phyloP scores from a whole-genome alignment of 2,329 filamentous ascomycete genomes.

The Thermoascus crustaceus region DNA sequence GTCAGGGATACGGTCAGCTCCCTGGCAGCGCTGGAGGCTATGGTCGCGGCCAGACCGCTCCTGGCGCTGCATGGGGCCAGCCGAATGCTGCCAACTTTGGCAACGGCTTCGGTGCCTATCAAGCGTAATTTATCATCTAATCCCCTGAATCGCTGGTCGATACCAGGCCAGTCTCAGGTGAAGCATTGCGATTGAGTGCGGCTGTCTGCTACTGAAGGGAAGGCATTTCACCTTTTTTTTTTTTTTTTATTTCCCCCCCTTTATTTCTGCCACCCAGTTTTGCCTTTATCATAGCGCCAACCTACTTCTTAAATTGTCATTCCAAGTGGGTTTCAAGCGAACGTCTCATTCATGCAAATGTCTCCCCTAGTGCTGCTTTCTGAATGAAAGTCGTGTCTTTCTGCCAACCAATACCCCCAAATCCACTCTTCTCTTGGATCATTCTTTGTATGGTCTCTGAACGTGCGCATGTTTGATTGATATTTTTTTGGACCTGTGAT shows the following conservation, averaged over 20 bases:
- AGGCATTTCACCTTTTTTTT: conserved; percentile 9
- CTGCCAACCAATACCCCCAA: conserved; percentile 37
- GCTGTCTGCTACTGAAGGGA: conserved; percentile 11
- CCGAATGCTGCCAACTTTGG: conserved; percentile 42
- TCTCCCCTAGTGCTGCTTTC: conserved; percentile 25
- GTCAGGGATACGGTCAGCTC: conserved; percentile 53
- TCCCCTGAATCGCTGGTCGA: background rate
- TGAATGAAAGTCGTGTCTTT: conserved; percentile 37
- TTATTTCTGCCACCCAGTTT: conserved; percentile 12
- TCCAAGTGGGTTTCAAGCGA: conserved; percentile 33
- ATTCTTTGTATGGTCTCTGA: conserved; percentile 17
- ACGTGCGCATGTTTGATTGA: conserved; percentile 23
- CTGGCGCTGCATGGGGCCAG: conserved; percentile 46
- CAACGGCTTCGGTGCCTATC: conserved; percentile 54
- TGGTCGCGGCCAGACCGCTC: conserved; percentile 60
- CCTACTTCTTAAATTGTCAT: conserved; percentile 15
- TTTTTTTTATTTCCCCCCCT: too few relatives aligned
- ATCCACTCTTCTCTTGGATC: conserved; percentile 23
- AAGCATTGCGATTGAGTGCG: background rate
- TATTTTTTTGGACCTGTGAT: conserved; percentile 23
- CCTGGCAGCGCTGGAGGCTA: conserved; percentile 73
- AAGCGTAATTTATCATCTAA: conserved; percentile 39
- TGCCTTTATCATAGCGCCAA: conserved; percentile 13
- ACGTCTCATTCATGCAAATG: conserved; percentile 18
- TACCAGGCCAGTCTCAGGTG: background rate